A percentile compares a stretch with the other conserved stretches of the same genome.
Conservation (phyloP, 108 stramenopile species). For the Nitzschia sp. region DNA sequence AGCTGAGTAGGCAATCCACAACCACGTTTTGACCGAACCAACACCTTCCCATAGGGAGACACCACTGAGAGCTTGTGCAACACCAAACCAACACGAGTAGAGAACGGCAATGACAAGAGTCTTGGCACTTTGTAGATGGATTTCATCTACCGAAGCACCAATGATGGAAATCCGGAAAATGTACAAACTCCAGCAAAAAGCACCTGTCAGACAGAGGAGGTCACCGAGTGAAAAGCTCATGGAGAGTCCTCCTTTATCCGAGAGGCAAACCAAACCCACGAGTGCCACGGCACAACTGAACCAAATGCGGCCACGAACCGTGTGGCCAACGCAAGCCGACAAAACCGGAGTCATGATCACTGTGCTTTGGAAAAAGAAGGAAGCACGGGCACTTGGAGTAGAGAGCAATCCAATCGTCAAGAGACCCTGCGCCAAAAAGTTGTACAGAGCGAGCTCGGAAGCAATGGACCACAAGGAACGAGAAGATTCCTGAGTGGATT, state of each 20-base stretch:
- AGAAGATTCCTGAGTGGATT: neutral
- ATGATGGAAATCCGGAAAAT: constrained; percentile 53
- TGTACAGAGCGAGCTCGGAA: constrained; percentile 59
- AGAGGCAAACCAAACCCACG: constrained; percentile 45
- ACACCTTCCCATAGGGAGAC: constrained; percentile 45
- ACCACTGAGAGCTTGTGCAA: constrained; percentile 8
- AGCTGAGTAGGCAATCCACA: constrained; percentile 48
- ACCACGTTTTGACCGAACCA: constrained; percentile 34
- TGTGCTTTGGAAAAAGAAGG: constrained; percentile 65
- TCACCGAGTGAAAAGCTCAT: constrained; percentile 44
- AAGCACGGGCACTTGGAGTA: constrained; percentile 53
- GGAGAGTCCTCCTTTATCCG: constrained; percentile 17
- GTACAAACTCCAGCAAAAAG: constrained; percentile 64
- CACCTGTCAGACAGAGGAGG: constrained; percentile 52
- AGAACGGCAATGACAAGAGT: constrained; percentile 47
- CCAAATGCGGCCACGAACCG: constrained; percentile 45
- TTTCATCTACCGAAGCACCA: constrained; percentile 44
- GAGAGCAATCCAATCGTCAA: constrained; percentile 49
- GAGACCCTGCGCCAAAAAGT: constrained; percentile 60
- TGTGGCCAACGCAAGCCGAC: constrained; percentile 47
- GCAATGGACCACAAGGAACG: constrained; percentile 45
- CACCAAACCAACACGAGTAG: constrained; percentile 51
- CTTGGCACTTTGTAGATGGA: constrained; percentile 49
- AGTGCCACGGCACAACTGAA: constrained; percentile 52
- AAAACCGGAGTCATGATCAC: constrained; percentile 67